Base-by-base conservation (phyloP, 2,329 filamentous ascomycete genomes). In the Fonsecaea monophora region DNA sequence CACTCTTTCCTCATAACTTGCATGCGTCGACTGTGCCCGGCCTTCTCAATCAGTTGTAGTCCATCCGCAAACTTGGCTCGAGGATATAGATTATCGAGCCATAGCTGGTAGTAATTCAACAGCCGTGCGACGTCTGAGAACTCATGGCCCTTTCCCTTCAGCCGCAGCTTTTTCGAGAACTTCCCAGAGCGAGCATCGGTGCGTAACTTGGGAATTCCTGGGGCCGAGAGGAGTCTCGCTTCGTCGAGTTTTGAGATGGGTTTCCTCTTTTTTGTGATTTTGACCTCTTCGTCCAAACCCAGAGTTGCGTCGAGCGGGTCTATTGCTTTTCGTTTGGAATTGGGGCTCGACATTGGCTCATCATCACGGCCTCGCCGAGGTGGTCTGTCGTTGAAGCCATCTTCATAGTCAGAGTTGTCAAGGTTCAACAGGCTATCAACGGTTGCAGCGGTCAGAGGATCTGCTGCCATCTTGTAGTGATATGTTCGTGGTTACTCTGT, bases 61-160 rank as follows among this genome's bases (percentile, higher is more conserved):
- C 91, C 95, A 74, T 99, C 95, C 56, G 91, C 86, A 75, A 99
- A 99, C 75, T 93, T 94, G 4, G 94, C 95, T 75, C 96, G 93
- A 12, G 95, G 95, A 75, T 94, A 99, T 12, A 99, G 83, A 75
- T 97, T 93, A 78, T 99, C 94, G 1, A 99, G 90, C 95, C 95
- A 99, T 64, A 97, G 80, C 77, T 98, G 95, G 76, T 98, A 99
- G 76, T 96, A 92, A 30, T 91, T 92, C 56, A 99, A 84, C 30
- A 99, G 85, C 15, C 89, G 87, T 0, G 89, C 86, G 10, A 93
- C 87, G 76, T 99, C 95, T 18, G 90, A 89, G 78, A 95, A 98
- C 89, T 99, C 95, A 76, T 98, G 92, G 0, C 94, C 94, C 78
- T 96, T 98, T 58, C 95, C 95, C 77, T 94, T 96, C 73, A 97